phyloP scores from a whole-genome alignment of 2,329 filamentous ascomycete genomes.

The Akanthomyces uredinophilus region DNA sequence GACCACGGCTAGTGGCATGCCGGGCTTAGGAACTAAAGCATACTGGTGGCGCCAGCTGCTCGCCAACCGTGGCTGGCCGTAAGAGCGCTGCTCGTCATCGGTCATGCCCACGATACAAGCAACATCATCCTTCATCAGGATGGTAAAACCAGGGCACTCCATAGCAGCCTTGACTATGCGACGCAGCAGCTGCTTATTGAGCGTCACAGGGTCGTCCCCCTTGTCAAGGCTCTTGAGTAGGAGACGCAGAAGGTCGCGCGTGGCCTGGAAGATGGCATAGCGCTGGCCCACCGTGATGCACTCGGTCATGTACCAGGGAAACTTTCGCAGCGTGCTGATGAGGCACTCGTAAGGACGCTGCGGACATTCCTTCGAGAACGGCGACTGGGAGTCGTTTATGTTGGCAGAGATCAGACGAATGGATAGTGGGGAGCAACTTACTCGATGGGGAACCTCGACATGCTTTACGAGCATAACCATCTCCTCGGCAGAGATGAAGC shows the following conservation, averaged over 20 bases:
- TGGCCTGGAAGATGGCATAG: conserved; percentile 45
- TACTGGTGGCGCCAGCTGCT: conserved; percentile 49
- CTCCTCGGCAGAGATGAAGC: conserved; percentile 58
- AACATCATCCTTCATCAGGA: conserved; percentile 57
- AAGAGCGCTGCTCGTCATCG: conserved; percentile 31
- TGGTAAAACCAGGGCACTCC: conserved; percentile 55
- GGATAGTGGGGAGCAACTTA: conserved; percentile 33
- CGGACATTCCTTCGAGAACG: conserved; percentile 55
- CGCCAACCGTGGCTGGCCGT: conserved; percentile 44
- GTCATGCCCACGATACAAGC: conserved; percentile 36
- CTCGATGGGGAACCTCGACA: conserved; percentile 56
- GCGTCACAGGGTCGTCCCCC: conserved; percentile 34
- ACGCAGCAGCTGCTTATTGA: conserved; percentile 49
- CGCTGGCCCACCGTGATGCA: conserved; percentile 55
- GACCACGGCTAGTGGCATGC: conserved; percentile 46
- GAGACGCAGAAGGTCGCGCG: conserved; percentile 42
- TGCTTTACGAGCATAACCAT: conserved; percentile 60
- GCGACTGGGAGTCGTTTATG: conserved; percentile 39
- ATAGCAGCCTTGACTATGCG: conserved; percentile 50
- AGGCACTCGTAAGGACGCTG: conserved; percentile 62
- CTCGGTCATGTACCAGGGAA: conserved; percentile 56
- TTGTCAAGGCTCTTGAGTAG: conserved; percentile 39
- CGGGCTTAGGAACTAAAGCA: conserved; percentile 45
- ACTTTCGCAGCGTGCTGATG: conserved; percentile 58
- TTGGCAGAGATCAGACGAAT: neutral